Conservation (phyloP, 768 basidiomycete genomes). For the Suillus ampliporus region DNA sequence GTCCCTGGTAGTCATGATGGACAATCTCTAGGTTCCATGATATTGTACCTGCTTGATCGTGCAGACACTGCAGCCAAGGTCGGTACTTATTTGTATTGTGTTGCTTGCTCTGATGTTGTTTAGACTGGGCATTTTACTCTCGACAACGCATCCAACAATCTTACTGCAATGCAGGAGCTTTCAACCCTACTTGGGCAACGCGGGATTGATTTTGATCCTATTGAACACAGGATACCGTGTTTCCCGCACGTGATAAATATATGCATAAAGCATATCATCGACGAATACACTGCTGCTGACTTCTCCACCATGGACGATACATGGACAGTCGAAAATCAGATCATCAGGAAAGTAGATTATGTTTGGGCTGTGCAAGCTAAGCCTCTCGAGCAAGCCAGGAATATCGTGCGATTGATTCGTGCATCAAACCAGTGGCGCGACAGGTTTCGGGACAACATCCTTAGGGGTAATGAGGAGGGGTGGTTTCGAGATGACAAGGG, state of each 20-base stretch:
- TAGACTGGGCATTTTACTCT: conserved; percentile 1
- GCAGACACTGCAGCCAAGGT: conserved; percentile 3
- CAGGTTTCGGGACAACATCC: conserved; percentile 6
- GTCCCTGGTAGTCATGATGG: too few relatives aligned
- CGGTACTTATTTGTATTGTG: neutral
- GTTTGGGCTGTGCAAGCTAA: neutral
- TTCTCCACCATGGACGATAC: neutral
- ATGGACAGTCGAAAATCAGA: conserved; percentile 7
- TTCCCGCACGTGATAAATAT: conserved; percentile 27
- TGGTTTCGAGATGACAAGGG: conserved; percentile 5
- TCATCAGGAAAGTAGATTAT: conserved; percentile 4
- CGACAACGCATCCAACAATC: conserved; percentile 14
- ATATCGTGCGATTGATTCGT: neutral
- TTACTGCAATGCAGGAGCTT: neutral
- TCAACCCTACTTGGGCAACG: neutral
- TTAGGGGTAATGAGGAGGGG: conserved; percentile 6
- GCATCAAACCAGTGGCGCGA: neutral
- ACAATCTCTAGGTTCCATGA: too few relatives aligned
- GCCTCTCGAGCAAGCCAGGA: neutral
- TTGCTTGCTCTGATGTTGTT: neutral
- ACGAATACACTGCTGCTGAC: conserved; percentile 7
- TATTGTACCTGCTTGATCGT: conserved; percentile 6
- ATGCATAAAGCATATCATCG: conserved; percentile 3
- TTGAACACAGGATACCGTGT: conserved; percentile 18
- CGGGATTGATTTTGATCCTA: conserved; percentile 15